phyloP scores from a whole-genome alignment of 1,284 basidiomycete genomes.

The Cryptococcus sp. region DNA sequence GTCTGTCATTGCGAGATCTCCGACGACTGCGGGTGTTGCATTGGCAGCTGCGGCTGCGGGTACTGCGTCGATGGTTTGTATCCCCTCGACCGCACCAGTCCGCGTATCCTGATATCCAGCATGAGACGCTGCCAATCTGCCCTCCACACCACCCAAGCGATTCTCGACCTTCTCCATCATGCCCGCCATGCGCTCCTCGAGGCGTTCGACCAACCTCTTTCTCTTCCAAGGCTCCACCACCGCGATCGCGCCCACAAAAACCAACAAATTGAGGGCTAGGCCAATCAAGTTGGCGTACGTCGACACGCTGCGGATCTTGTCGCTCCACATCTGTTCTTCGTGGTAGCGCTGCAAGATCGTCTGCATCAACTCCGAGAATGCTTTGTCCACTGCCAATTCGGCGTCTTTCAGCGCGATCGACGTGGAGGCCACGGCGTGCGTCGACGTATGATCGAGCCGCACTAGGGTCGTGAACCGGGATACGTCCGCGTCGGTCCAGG shows the following conservation, averaged over 20 bases:
- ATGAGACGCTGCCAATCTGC: conserved; percentile 1
- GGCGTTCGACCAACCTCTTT: conserved; percentile 74
- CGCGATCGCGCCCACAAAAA: conserved; percentile 83
- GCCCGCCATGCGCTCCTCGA: conserved; percentile 79
- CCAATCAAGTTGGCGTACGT: conserved; percentile 85
- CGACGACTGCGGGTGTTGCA: neutral
- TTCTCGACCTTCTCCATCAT: conserved; percentile 58
- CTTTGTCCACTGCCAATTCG: conserved; percentile 77
- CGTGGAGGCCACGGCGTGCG: conserved; percentile 71
- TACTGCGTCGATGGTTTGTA: no score
- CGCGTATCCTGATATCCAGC: neutral
- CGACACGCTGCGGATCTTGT: conserved; percentile 90
- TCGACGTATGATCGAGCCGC: conserved; percentile 78
- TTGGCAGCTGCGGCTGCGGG: neutral
- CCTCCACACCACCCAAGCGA: conserved; percentile 29
- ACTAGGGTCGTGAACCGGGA: conserved; percentile 80
- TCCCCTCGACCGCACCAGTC: neutral
- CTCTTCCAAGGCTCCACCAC: conserved; percentile 95
- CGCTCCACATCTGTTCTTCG: conserved; percentile 93
- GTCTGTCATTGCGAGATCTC: neutral
- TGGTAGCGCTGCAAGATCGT: conserved; percentile 84
- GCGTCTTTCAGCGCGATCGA: conserved; percentile 66
- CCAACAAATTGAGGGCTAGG: conserved; percentile 78
- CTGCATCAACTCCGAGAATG: conserved; percentile 82
- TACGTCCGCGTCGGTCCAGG: conserved; percentile 76